phyloP scores from a whole-genome alignment of 176 grass and related monocot species.

The Oryza longistaminata region DNA sequence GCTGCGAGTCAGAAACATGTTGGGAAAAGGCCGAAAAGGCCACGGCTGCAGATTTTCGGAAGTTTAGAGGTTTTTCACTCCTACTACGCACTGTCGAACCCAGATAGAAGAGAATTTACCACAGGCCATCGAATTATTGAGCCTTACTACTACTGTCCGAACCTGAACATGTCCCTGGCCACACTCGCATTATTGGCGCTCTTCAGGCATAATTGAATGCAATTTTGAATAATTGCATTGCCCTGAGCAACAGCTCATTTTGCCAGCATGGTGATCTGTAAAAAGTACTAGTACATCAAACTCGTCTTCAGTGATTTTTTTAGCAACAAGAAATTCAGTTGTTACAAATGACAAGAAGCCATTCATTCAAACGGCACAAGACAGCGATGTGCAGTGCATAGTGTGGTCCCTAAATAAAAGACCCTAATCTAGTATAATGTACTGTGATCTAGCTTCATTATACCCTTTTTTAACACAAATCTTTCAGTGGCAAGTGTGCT shows the following conservation, averaged over 20 bases:
- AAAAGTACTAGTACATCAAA: neutral
- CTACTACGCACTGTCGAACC: neutral
- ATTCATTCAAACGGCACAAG: neutral
- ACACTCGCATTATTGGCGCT: constrained; percentile 26
- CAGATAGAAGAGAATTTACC: constrained; percentile 40
- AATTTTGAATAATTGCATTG: constrained; percentile 11
- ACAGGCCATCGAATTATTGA: constrained; percentile 17
- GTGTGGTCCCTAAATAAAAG: neutral
- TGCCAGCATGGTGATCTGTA: neutral
- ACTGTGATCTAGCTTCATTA: neutral
- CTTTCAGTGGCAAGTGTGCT: too few species aligned
- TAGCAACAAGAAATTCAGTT: neutral
- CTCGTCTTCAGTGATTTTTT: neutral
- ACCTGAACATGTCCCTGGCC: constrained; percentile 34
- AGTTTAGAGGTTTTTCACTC: neutral
- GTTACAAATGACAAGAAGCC: constrained; percentile 1
- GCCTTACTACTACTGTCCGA: neutral
- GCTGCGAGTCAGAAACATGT: neutral
- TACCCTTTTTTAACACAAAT: neutral
- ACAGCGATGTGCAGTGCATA: neutral
- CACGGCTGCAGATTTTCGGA: constrained; percentile 21
- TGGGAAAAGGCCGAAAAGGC: constrained; percentile 9
- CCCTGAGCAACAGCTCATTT: constrained; percentile 2
- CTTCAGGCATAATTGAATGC: constrained; percentile 8
- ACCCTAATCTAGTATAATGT: neutral